Evolutionary conservation across 202 grass and related monocot species (phyloP), one percentile per base, ranked within the genome.

Genomic region (Eragrostis tef): DNA sequence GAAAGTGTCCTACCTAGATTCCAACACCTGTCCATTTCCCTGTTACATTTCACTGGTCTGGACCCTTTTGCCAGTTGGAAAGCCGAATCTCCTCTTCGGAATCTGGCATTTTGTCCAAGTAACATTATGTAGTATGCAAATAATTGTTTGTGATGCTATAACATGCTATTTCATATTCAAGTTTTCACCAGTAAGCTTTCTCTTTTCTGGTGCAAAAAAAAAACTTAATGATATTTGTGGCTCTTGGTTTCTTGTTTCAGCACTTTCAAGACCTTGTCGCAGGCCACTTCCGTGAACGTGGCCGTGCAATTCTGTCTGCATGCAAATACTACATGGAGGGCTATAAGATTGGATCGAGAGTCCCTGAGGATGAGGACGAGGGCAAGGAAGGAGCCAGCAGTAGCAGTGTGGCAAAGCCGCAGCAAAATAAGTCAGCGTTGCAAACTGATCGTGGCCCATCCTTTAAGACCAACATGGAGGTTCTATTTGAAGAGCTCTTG

Each of bases 211-310:
- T 50, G 42, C 5, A 10, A 61, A 60, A 51, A 29, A 59, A 50
- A 11, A 46, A 67, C 43, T 14, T 12, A 63, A 73, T 56, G 53
- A 31, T 44, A 39, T 75, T 77, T 66, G 12, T 84, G 71, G 2
- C 70, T 34, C 36, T 64, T 19, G 78, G 36, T 64, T 68, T 21
- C 66, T 88, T 81, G 31, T 89, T 93, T 84, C 86, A 98, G 95
- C 92, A 98, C 71, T 98, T 98, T 52, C 84, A 92, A 53, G 86
- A 91, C 80, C 91, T 94, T 14, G 88, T 98, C 1, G 86, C 54
- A 0, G 95, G 92, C 20, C 92, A 98, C 85, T 98, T 94, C 52
- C 79, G 84, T 66, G 77, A 88, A 39, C 58, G 79, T 6, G 95
- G 92, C 6, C 75, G 26, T 65, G 68, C 70, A 47, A 90, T 98